Percentiles rank a stretch among this genome's conserved stretches.
Evolutionary conservation across 129 eudicot species (phyloP).

Genomic region (Saussurea involucrata): DNA sequence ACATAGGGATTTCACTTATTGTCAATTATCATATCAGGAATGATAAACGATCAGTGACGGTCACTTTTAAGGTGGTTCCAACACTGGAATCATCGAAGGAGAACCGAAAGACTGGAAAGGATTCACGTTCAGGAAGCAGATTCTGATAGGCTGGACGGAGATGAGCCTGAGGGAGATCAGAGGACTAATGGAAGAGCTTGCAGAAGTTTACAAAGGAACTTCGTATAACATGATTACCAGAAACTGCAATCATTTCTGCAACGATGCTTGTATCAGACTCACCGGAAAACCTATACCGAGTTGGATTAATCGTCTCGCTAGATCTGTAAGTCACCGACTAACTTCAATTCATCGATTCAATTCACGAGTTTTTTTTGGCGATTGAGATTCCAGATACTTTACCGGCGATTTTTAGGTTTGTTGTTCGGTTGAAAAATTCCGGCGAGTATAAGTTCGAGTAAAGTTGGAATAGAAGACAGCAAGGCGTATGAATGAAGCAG

Average conservation of each 20-base stretch:
- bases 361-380: background rate
- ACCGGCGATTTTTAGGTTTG: conserved; percentile 30
- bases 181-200: conserved; percentile 59
- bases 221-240: conserved; percentile 73
- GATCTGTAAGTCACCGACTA: conserved; percentile 46
- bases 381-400: background rate
- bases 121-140: conserved; percentile 63
- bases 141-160: conserved; percentile 73
- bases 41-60: too few species aligned
- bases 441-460: conserved; percentile 44
- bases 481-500: conserved; percentile 9
- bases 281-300: conserved; percentile 70
- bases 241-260: conserved; percentile 94
- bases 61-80: too few species aligned
- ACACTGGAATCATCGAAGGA: conserved; percentile 76
- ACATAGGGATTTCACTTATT: too few species aligned
- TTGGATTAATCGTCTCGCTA: conserved; percentile 91
- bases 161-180: conserved; percentile 47
- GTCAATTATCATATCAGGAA: too few species aligned
- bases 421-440: conserved; percentile 74
- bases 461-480: conserved; percentile 51
- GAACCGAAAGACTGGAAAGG: conserved; percentile 74
- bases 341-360: background rate
- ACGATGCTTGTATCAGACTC: conserved; percentile 68
- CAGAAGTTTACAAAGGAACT: conserved; percentile 62